Evolutionary conservation across 352 stramenopile genomes (phyloP).

Genomic region (Detonula confervacea): DNA sequence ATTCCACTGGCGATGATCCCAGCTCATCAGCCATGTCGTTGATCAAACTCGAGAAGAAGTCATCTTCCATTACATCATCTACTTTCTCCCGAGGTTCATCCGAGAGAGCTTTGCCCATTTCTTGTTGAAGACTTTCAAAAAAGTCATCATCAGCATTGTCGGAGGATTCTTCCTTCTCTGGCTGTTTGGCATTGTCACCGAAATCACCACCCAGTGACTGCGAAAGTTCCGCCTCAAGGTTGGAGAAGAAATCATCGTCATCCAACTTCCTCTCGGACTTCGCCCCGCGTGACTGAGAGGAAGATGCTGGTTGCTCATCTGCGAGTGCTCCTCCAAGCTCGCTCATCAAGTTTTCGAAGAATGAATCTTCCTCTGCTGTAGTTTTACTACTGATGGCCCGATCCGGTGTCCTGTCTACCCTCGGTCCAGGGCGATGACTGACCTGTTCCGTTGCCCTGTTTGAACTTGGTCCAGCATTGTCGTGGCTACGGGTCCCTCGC

Average conservation of each 20-base stretch:
- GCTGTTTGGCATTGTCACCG: constrained; percentile 8
- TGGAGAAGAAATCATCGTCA: constrained; percentile 75
- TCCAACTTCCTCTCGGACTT: constrained; percentile 23
- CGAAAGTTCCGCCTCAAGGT: constrained; percentile 54
- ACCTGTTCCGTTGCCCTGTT: constrained; percentile 11
- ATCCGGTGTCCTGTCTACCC: too few species aligned
- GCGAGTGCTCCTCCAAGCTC: constrained; percentile 48
- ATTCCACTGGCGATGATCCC: constrained; percentile 4
- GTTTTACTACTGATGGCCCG: too few species aligned
- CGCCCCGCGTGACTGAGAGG: constrained; percentile 9
- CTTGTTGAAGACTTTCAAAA: constrained; percentile 66
- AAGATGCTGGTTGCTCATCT: constrained; percentile 26
- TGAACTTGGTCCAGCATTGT: constrained; percentile 44
- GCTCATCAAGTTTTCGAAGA: constrained; percentile 58
- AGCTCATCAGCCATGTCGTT: constrained; percentile 43
- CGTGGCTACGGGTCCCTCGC: constrained; percentile 37
- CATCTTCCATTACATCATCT: constrained; percentile 43
- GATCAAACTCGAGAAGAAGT: constrained; percentile 68
- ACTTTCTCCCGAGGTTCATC: constrained; percentile 16
- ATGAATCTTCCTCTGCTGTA: constrained; percentile 48
- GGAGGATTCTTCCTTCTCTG: constrained; percentile 15
- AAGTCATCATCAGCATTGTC: constrained; percentile 69
- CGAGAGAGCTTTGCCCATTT: constrained; percentile 51
- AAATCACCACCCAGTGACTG: constrained; percentile 30
- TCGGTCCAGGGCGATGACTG: background rate